Percentiles rank a stretch among this genome's conserved stretches.
Evolutionary conservation across 352 stramenopile genomes (phyloP).

Genomic region (Phytophthora citricola): DNA sequence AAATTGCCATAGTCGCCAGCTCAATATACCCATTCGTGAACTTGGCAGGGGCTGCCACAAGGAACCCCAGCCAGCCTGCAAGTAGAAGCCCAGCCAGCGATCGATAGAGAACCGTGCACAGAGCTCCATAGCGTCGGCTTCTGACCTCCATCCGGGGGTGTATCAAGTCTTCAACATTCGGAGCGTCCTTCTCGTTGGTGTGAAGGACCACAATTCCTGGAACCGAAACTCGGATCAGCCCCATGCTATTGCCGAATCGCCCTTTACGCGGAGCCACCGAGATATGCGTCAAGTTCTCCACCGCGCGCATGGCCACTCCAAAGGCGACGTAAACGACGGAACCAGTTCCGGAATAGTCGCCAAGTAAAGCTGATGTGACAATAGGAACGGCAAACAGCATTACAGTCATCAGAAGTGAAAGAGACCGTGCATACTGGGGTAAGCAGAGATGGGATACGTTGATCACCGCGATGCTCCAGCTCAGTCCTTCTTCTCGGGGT

Average conservation of each 20-base stretch:
- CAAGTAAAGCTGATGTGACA: not conserved
- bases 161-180: not conserved
- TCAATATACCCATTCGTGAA: slow-evolving; percentile 1
- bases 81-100: not conserved
- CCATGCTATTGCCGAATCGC: not conserved
- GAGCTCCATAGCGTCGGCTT: not conserved
- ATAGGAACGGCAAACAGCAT: not conserved
- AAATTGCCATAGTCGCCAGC: not conserved
- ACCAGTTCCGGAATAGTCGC: not conserved
- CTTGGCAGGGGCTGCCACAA: not conserved
- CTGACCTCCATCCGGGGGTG: not conserved
- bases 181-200: not conserved
- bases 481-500: not conserved
- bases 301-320: not conserved
- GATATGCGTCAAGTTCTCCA: not conserved
- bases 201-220: not conserved
- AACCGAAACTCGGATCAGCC: not conserved
- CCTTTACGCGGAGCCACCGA: not conserved
- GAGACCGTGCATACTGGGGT: not conserved
- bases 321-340: not conserved
- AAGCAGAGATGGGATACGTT: not conserved
- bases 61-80: not conserved
- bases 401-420: not conserved
- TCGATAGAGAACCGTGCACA: not conserved
- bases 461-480: not conserved